Conservation (phyloP, 106 monocot genomes). For the Platanthera guangdongensis region DNA sequence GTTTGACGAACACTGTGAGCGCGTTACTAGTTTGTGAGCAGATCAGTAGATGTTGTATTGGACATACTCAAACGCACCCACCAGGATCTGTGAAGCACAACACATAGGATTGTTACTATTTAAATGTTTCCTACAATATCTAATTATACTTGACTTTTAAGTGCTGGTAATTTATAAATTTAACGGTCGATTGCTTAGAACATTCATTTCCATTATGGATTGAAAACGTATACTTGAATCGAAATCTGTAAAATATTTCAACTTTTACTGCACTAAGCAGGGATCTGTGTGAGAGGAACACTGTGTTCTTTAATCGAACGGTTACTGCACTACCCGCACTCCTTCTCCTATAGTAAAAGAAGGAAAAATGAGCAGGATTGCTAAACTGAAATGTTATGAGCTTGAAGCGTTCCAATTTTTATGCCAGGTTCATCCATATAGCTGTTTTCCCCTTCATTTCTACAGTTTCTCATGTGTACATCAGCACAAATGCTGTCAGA, state of each 20-base stretch:
- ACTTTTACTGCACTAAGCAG: neutral
- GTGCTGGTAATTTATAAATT: neutral
- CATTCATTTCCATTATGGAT: no score
- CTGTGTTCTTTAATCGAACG: no score
- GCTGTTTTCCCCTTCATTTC: neutral
- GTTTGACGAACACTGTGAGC: neutral
- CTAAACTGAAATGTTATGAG: neutral
- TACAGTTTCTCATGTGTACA: neutral
- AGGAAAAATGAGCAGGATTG: no score
- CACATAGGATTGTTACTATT: neutral
- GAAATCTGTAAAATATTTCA: no score
- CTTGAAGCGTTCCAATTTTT: neutral
- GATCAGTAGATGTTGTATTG: neutral
- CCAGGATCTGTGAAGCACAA: neutral
- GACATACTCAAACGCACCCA: neutral
- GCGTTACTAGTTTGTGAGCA: neutral
- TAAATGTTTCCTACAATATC: no score
- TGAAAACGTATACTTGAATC: no score
- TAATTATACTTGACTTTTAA: neutral
- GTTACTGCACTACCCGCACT: no score
- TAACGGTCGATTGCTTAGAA: neutral
- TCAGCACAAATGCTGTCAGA: neutral
- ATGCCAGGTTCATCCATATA: neutral
- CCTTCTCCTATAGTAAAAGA: no score
- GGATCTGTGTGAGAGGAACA: no score